Base-by-base conservation (phyloP, 108 stramenopile genomes). In the Stephanodiscus triporus region DNA sequence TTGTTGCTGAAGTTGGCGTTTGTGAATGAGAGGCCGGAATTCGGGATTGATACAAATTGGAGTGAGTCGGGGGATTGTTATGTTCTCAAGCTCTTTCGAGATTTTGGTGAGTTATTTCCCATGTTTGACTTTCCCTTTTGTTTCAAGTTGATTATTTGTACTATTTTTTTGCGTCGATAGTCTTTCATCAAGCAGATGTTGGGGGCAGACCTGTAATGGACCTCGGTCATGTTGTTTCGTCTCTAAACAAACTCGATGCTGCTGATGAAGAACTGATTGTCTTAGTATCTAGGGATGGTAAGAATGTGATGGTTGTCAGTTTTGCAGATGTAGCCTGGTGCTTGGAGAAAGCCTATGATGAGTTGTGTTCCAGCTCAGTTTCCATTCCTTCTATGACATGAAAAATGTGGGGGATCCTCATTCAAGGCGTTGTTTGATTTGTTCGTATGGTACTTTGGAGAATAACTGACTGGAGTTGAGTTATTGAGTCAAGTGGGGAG, bases 21-120 rank as follows among this genome's bases (percentile, higher is more conserved):
- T 69, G 80, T 97, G 63, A 95, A 95, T 68, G 97, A 96, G 84
- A 75, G 97, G 50, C 95, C 97, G n/a, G 97, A 97, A 62, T 89
- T 93, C 59, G 88, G 87, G 1, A 84, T 88, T 62, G 89, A 95
- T 82, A 65, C 85, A 48, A 82, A 85, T 62, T 97, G 97, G 97
- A 75, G 83, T 42, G 95, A 97, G 78, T 91, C 92, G 13, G 97
- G 97, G 23, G 95, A 95, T 68, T 88, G 91, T 63, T 94, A 94
- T 55, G 76, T 96, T 54, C 71, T 97, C 38, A 94, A 93, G 59
- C 81, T 97, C 54, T 97, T 97, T 84, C 84, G 96, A 60, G 96
- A 97, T 84, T 97, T 86, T 80, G 90, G 88, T 91, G 79, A 84
- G 89, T 85, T 24, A 45, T 50, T 19, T 24, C 8, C 10, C 30